phyloP scores from a whole-genome alignment of 768 basidiomycete genomes.

The Boletellus sp. region DNA sequence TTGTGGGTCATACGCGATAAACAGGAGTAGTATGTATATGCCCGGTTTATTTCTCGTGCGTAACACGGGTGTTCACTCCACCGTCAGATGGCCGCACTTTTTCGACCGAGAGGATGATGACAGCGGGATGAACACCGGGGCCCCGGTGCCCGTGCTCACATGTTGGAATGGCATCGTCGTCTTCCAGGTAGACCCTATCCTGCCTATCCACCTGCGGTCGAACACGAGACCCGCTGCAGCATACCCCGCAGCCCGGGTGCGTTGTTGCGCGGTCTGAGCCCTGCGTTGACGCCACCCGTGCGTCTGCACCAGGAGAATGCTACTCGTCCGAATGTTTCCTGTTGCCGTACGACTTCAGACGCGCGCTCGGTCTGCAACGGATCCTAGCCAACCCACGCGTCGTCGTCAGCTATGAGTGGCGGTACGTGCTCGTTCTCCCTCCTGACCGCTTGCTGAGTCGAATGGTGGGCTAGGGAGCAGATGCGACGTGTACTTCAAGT shows the following conservation, averaged over 20 bases:
- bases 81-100: constrained; percentile 38
- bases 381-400: constrained; percentile 40
- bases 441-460: background rate
- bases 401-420: constrained; percentile 36
- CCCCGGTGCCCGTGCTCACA: constrained; percentile 41
- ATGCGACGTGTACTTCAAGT: constrained; percentile 35
- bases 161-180: constrained; percentile 48
- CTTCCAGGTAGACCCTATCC: constrained; percentile 38
- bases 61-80: too few species aligned
- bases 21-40: constrained; percentile 12
- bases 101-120: constrained; percentile 35
- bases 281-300: constrained; percentile 19
- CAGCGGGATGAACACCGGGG: constrained; percentile 35
- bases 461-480: constrained; percentile 1
- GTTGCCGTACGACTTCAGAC: constrained; percentile 41
- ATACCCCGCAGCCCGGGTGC: constrained; percentile 14
- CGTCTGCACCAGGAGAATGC: constrained; percentile 15
- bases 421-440: constrained; percentile 12
- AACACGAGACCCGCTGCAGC: constrained; percentile 30
- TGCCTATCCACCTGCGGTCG: constrained; percentile 37
- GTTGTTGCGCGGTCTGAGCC: constrained; percentile 11
- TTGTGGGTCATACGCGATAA: constrained; percentile 23
- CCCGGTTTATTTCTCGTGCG: background rate
- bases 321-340: constrained; percentile 38
- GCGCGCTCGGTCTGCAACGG: constrained; percentile 35